These are phyloP conservation scores for Pichia sp. DNA, from an alignment of 1,139 yeast genomes.

Conservation along the genomic window DNA sequence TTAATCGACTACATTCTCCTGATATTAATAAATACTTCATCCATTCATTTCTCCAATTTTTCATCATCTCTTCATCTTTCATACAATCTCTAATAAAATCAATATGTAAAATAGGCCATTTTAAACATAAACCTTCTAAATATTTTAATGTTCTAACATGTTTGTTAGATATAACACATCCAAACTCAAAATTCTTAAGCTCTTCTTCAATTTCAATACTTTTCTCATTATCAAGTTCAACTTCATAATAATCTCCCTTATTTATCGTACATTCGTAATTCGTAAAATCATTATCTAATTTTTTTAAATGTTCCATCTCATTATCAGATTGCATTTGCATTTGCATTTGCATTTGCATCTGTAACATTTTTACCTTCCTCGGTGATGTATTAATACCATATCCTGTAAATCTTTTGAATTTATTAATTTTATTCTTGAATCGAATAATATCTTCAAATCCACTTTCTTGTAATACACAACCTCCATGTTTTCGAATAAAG, in stretches of 20 bases:
- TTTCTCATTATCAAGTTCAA: slow-evolving; percentile 34
- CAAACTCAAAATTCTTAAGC: slow-evolving; percentile 40
- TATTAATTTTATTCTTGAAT: slow-evolving; percentile 1
- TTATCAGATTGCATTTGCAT: slow-evolving; percentile 1
- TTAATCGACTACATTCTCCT: slow-evolving; percentile 45
- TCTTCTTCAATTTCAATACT: slow-evolving; percentile 1
- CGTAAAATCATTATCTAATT: slow-evolving; percentile 1
- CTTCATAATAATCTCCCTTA: slow-evolving; percentile 47
- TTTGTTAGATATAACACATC: slow-evolving; percentile 56
- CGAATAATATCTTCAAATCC: slow-evolving; percentile 13
- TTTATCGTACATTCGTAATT: slow-evolving; percentile 11
- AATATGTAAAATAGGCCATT: slow-evolving; percentile 80
- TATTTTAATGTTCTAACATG: slow-evolving; percentile 67
- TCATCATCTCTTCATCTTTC: slow-evolving; percentile 22
- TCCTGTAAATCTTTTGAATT: background rate
- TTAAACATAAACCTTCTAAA: slow-evolving; percentile 76
- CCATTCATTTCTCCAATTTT: slow-evolving; percentile 36
- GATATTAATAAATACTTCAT: slow-evolving; percentile 60
- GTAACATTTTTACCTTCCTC: slow-evolving; percentile 5
- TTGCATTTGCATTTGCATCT: background rate
- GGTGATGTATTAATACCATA: slow-evolving; percentile 6
- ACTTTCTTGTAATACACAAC: slow-evolving; percentile 9
- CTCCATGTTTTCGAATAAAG: slow-evolving; percentile 14
- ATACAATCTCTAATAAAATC: slow-evolving; percentile 54
- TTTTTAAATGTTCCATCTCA: background rate